A percentile compares a stretch with the other conserved stretches of the same genome.
Evolutionary conservation across 257 asterid genomes (phyloP).

Genomic region (Cruciata laevipes): DNA sequence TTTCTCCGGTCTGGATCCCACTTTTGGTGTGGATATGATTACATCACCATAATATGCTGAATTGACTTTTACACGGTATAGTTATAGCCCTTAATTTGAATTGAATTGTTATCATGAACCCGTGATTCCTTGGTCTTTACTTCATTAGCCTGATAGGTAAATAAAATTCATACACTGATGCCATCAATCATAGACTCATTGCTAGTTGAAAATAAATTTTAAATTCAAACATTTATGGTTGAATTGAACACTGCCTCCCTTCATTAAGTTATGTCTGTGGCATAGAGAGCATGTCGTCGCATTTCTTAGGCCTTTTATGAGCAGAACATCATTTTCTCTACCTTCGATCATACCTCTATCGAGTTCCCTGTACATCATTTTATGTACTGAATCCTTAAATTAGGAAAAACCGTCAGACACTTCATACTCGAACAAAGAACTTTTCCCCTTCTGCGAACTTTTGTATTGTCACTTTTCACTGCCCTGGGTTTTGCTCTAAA

Average conservation of each 20-base stretch:
- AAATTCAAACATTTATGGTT: too few species aligned
- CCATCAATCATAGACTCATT: neutral
- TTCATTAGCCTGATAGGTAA: neutral
- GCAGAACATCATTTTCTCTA: neutral
- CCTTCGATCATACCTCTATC: neutral
- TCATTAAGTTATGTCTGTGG: neutral
- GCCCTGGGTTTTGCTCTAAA: too few species aligned
- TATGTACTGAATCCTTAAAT: too few species aligned
- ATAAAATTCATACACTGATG: neutral
- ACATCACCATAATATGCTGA: slow-evolving; percentile 8
- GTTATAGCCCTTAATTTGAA: neutral
- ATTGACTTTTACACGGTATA: neutral
- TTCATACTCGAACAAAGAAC: too few species aligned
- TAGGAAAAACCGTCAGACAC: too few species aligned
- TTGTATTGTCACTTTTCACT: too few species aligned
- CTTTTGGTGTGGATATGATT: slow-evolving; percentile 3
- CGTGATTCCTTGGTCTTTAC: neutral
- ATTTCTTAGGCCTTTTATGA: too few species aligned
- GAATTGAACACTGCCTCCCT: neutral
- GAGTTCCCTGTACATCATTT: neutral
- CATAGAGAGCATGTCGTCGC: neutral
- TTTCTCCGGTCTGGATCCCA: slow-evolving; percentile 9
- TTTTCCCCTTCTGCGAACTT: too few species aligned
- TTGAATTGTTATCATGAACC: neutral
- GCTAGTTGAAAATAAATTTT: too few species aligned